Evolutionary conservation across 2,329 filamentous ascomycete genomes (phyloP), one percentile per base, ranked within the genome.

Genomic region (Cladosporium sp.): DNA sequence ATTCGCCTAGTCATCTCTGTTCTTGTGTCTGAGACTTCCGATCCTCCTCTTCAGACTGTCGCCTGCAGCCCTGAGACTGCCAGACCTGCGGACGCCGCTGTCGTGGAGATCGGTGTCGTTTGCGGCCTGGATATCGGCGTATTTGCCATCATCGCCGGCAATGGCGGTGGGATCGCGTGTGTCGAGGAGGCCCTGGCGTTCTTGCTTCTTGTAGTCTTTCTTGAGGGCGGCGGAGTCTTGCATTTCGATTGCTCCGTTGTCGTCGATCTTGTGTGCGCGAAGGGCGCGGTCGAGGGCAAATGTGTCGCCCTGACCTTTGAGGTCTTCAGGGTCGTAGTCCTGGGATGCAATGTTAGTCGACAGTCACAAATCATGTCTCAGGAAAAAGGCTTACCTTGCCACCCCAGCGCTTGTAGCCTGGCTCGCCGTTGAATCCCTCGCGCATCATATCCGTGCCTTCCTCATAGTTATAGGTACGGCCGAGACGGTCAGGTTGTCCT

Each of bases 381-480:
- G n/a, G 15, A 30, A 1, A 39, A 19, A 16, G 12, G 77, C 84
- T 69, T 76, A 93, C 89, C 57, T 87, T 66, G 43, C 82, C 83
- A 3, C 84, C 79, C 73, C 82, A 92, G 40, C 88, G 79, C 70
- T 82, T 86, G 64, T 93, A 95, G 12, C 86, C 77, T n/a, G 84
- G 86, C 13, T 86, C 87, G 0, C 71, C 64, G 3, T 80, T 79
- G 53, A 85, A 80, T 0, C 72, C 69, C 60, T 92, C 88, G 43
- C 84, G 77, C 85, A 91, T 90, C 64, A 95, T 74, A 62, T 95
- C 89, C 2, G 84, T 78, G n/a, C 90, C 90, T 62, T 96, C 90
- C 60, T 88, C 75, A 61, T 96, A 96, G 22, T 83, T 57, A 74
- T 94, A 88, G 9, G 78, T 72, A 47, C 82, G 77, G 2, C 91